Evolutionary conservation across 495 filamentous ascomycete genomes (phyloP).

Genomic region (Platismatia glauca): DNA sequence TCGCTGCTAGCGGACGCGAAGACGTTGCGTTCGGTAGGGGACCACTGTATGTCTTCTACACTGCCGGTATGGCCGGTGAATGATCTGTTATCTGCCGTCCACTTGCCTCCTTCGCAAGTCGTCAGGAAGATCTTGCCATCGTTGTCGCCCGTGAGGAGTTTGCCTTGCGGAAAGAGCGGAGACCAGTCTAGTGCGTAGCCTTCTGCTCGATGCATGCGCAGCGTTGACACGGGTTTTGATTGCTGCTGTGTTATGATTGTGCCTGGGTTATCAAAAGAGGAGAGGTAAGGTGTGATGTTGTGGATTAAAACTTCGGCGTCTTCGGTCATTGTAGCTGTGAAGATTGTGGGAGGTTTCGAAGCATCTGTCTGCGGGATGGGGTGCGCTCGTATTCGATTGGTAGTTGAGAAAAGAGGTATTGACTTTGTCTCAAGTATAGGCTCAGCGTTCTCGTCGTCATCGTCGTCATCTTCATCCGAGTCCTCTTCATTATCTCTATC

Average conservation of each 20-base stretch:
- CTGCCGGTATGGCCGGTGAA: conserved; percentile 76
- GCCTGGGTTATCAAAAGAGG: conserved; percentile 81
- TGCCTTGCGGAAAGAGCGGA: conserved; percentile 61
- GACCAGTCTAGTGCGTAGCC: conserved; percentile 97
- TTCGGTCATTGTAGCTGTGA: conserved; percentile 88
- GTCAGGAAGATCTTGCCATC: conserved; percentile 81
- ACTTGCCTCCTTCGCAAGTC: conserved; percentile 76
- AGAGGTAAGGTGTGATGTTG: conserved; percentile 79
- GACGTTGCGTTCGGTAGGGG: conserved; percentile 79
- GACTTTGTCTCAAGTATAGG: conserved; percentile 88
- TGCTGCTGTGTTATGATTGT: conserved; percentile 67
- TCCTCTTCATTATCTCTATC: conserved; percentile 57
- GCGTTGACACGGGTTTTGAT: conserved; percentile 75
- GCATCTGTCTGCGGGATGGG: conserved; percentile 62
- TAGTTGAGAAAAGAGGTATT: conserved; percentile 75
- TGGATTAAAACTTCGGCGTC: conserved; percentile 81
- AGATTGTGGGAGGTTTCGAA: conserved; percentile 60
- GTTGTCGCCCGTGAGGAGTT: conserved; percentile 86
- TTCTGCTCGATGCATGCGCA: conserved; percentile 84
- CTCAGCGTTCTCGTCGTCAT: conserved; percentile 69
- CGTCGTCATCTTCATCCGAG: conserved; percentile 65
- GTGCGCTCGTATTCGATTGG: conserved; percentile 84
- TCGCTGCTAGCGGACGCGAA: conserved; percentile 90
- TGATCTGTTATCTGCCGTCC: conserved; percentile 70
- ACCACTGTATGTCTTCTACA: conserved; percentile 95